Conservation (phyloP, 106 monocot species). For the Narthecium ossifragum region DNA sequence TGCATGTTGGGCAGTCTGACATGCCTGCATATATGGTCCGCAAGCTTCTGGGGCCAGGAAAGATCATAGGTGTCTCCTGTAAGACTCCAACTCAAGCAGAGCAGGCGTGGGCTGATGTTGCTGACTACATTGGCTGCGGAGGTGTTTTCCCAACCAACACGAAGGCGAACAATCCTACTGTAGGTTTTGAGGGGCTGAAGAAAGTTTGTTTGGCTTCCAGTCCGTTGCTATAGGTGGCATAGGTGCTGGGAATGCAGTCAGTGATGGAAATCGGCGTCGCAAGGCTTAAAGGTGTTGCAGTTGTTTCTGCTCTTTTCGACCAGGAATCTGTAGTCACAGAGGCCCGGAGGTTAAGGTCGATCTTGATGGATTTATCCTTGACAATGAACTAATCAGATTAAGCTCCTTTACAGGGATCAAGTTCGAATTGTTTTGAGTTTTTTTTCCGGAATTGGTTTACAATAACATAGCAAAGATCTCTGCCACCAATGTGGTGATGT, state of each 20-base stretch:
- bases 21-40: slow-evolving; percentile 57
- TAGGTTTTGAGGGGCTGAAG: slow-evolving; percentile 77
- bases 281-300: slow-evolving; percentile 81
- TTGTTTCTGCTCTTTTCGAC: slow-evolving; percentile 88
- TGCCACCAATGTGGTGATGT: no score
- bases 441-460: neutral
- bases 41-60: slow-evolving; percentile 54
- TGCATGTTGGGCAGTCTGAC: slow-evolving; percentile 93
- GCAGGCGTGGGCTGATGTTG: slow-evolving; percentile 66
- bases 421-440: neutral
- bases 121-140: slow-evolving; percentile 92
- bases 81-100: slow-evolving; percentile 67
- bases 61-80: slow-evolving; percentile 92
- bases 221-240: slow-evolving; percentile 97
- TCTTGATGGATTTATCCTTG: slow-evolving; percentile 15
- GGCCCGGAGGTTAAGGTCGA: slow-evolving; percentile 35
- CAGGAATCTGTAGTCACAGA: slow-evolving; percentile 34
- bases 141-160: slow-evolving; percentile 90
- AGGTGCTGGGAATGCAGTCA: slow-evolving; percentile 36
- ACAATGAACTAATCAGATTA: neutral
- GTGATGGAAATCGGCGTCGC: slow-evolving; percentile 54
- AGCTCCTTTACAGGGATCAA: neutral
- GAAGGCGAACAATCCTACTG: slow-evolving; percentile 51
- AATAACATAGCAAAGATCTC: no score
- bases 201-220: slow-evolving; percentile 54